Percentiles rank a stretch among this genome's conserved stretches.
Conservation (phyloP, 1,284 basidiomycete genomes). For the Ustilago xerochloae region DNA sequence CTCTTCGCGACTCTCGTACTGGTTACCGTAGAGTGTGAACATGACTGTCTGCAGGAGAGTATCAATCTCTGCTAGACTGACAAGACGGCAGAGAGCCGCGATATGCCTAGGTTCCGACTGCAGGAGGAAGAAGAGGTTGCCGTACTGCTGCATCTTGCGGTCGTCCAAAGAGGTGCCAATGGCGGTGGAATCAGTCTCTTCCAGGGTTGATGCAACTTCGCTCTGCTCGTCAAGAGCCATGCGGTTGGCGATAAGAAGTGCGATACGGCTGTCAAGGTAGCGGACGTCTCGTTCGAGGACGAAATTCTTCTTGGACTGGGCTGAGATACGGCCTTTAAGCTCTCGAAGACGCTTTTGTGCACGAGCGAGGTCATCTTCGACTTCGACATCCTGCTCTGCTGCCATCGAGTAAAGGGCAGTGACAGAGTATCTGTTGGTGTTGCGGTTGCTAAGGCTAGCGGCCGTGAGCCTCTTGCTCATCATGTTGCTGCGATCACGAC, state of each 20-base stretch:
- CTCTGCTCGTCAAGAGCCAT: conserved; percentile 94
- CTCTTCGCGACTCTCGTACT: conserved; percentile 98
- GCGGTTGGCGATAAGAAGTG: conserved; percentile 94
- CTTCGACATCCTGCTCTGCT: conserved; percentile 97
- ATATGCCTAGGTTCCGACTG: conserved; percentile 97
- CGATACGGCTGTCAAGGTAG: conserved; percentile 97
- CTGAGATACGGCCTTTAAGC: conserved; percentile 95
- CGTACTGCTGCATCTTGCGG: conserved; percentile 91
- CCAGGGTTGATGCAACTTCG: conserved; percentile 72
- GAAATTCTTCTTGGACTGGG: conserved; percentile 99
- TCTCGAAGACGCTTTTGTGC: conserved; percentile 96
- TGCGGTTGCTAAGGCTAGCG: conserved; percentile 71
- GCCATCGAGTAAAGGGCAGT: conserved; percentile 97
- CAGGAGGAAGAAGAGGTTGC: conserved; percentile 97
- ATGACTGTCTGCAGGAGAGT: conserved; percentile 99
- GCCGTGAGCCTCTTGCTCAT: conserved; percentile 51
- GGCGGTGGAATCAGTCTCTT: conserved; percentile 82
- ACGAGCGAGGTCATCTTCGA: conserved; percentile 94
- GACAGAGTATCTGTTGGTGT: conserved; percentile 95
- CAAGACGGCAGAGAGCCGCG: conserved; percentile 94
- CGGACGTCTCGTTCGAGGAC: conserved; percentile 97
- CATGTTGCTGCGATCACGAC: conserved; percentile 43
- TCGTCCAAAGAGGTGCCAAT: conserved; percentile 77
- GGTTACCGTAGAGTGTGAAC: conserved; percentile 99
- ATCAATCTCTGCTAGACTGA: conserved; percentile 95